Evolutionary conservation across 2,329 filamentous ascomycete species (phyloP), one percentile per base, ranked within the genome.

Genomic region (Chaetomium olivaceum): DNA sequence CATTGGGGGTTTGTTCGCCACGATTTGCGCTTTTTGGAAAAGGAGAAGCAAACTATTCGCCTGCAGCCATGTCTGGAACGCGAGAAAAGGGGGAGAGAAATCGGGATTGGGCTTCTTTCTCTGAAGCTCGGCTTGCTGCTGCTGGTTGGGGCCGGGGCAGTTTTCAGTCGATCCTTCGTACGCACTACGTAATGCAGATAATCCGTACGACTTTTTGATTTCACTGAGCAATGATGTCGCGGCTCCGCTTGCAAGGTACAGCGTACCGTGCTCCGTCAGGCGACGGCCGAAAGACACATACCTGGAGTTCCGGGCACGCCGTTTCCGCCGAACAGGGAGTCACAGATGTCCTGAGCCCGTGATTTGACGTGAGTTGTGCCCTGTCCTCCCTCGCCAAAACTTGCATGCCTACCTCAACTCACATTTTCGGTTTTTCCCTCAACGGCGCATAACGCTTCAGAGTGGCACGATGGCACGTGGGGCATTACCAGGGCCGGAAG

Each of bases 141-240:
- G 50, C 23, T 51, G 51, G 21, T 36, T 36, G 33, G 33, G 33
- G 9, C 33, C 33, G 3, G 33, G 12, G 11, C 7, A 8, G 31
- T 9, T 31, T 31, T 31, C 31, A 9, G 11, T 31, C 11, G 50
- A 50, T 27, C 11, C 46, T 23, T 43, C 39, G 27, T 9, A 36
- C 46, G 55, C 56, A 46, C 46, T 33, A 46, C 23, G 64, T 70
- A 71, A 71, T 70, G 70, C 70, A 71, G 70, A 69, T 67, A 69
- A 68, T 36, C 3, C 33, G 33, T 12, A 61, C 23, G 8, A 60
- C 19, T 27, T 39, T 25, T 46, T 27, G 2, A 31, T 36, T 61
- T 14, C 31, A 36, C 46, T 58, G 61, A 58, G 61, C 61, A 54
- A 58, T 43, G 46, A 58, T 43, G 54, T 57, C 58, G 55, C 60